phyloP scores from a whole-genome alignment of 441 rosid genomes.

The Arabidopsis hybrid region DNA sequence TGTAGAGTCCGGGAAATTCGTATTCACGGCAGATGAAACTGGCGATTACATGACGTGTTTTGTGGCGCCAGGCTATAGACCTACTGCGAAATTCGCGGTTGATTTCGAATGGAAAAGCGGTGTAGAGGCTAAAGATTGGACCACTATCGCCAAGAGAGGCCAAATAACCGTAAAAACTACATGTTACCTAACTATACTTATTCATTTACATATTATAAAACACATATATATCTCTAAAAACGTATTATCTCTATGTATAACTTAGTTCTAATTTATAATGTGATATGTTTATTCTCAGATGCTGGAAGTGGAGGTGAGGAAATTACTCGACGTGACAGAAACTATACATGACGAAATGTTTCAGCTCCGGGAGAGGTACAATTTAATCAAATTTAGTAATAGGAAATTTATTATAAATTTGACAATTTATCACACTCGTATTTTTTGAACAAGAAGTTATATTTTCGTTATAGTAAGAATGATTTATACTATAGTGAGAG shows the following conservation, averaged over 20 bases:
- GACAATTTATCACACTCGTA: too few species aligned
- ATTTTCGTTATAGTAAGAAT: too few species aligned
- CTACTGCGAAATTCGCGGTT: slow-evolving; percentile 47
- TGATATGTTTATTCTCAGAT: slow-evolving; percentile 44
- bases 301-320: slow-evolving; percentile 78
- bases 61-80: slow-evolving; percentile 51
- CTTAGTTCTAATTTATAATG: background rate
- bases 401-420: background rate
- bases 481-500: too few species aligned
- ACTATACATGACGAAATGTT: slow-evolving; percentile 88
- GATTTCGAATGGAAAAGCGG: slow-evolving; percentile 92
- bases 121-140: slow-evolving; percentile 80
- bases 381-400: background rate
- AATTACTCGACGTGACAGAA: slow-evolving; percentile 59
- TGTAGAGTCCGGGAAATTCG: slow-evolving; percentile 70
- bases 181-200: background rate
- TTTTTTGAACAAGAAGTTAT: too few species aligned
- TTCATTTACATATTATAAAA: background rate
- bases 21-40: slow-evolving; percentile 70
- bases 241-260: background rate
- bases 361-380: slow-evolving; percentile 76
- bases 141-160: slow-evolving; percentile 76
- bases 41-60: slow-evolving; percentile 80
- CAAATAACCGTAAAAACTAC: slow-evolving; percentile 58
- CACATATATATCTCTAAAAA: background rate